phyloP scores from a whole-genome alignment of 2,329 filamentous ascomycete species.

The Scleromitrula shiraiana region DNA sequence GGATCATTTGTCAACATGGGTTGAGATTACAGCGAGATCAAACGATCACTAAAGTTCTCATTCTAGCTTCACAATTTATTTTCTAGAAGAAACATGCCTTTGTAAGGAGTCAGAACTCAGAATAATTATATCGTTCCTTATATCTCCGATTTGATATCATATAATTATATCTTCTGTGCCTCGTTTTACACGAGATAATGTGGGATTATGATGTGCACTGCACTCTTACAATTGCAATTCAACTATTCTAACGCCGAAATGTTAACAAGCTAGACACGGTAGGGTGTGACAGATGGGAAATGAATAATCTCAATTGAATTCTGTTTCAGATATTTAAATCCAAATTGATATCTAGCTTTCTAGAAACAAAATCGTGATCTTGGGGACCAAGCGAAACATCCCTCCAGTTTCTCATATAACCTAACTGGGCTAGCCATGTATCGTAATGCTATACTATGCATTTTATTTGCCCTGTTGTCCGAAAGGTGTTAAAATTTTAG shows the following conservation, averaged over 20 bases:
- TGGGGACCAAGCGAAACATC: background rate
- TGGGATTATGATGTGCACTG: background rate
- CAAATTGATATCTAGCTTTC: no score
- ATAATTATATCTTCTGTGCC: no score
- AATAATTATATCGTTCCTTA: no score
- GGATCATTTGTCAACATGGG: slow-evolving; percentile 7
- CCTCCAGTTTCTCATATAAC: background rate
- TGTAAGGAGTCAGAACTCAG: no score
- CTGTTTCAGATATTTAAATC: no score
- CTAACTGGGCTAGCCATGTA: slow-evolving; percentile 1
- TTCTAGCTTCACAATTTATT: slow-evolving; percentile 3
- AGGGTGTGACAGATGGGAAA: no score
- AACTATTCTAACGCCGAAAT: no score
- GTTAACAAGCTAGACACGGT: no score
- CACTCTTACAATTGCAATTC: no score
- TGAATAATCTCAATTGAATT: no score
- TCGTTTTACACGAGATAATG: no score
- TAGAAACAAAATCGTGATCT: no score
- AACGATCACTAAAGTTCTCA: slow-evolving; percentile 9
- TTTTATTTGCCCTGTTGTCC: slow-evolving; percentile 8
- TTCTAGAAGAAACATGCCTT: slow-evolving; percentile 9
- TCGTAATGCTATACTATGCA: slow-evolving; percentile 7
- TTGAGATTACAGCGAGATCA: slow-evolving; percentile 3
- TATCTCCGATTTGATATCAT: slow-evolving; percentile 8
- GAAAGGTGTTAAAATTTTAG: slow-evolving; percentile 4